Evolutionary conservation across 495 filamentous ascomycete genomes (phyloP).

Genomic region (Penicillium parvum): DNA sequence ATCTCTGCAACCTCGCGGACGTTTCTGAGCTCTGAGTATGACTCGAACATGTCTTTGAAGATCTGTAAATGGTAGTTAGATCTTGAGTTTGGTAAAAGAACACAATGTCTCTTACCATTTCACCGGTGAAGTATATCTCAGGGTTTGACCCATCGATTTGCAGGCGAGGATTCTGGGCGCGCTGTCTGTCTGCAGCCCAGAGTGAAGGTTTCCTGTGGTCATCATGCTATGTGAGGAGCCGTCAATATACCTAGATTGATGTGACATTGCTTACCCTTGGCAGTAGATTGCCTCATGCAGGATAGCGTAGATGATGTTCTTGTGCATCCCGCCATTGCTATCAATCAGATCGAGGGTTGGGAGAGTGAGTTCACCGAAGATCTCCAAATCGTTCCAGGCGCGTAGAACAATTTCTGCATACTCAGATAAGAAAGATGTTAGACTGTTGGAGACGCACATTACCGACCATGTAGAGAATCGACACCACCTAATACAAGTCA

Average conservation of each 20-base stretch:
- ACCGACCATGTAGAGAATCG: slow-evolving; percentile 58
- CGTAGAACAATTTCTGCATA: slow-evolving; percentile 60
- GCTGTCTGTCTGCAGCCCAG: slow-evolving; percentile 60
- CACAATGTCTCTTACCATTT: slow-evolving; percentile 56
- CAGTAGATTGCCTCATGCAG: slow-evolving; percentile 86
- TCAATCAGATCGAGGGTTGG: slow-evolving; percentile 66
- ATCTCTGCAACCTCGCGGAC: slow-evolving; percentile 62
- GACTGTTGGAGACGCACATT: neutral
- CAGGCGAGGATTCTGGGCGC: slow-evolving; percentile 41
- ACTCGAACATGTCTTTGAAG: slow-evolving; percentile 74
- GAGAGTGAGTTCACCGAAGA: slow-evolving; percentile 68
- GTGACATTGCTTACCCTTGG: slow-evolving; percentile 39
- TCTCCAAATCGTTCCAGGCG: slow-evolving; percentile 62
- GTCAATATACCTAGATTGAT: neutral
- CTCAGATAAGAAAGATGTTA: neutral
- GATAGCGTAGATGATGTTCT: slow-evolving; percentile 74
- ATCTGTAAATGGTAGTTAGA: slow-evolving; percentile 35
- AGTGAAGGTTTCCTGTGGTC: slow-evolving; percentile 45
- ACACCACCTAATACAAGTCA: slow-evolving; percentile 50
- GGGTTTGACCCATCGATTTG: slow-evolving; percentile 45
- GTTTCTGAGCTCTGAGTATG: slow-evolving; percentile 64
- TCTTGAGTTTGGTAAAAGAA: slow-evolving; percentile 1
- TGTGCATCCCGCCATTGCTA: slow-evolving; percentile 60
- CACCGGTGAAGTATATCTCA: slow-evolving; percentile 74
- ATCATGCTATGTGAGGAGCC: slow-evolving; percentile 13